Evolutionary conservation across 2,329 filamentous ascomycete species (phyloP).

Genomic region (Sclerotinia subarctica): DNA sequence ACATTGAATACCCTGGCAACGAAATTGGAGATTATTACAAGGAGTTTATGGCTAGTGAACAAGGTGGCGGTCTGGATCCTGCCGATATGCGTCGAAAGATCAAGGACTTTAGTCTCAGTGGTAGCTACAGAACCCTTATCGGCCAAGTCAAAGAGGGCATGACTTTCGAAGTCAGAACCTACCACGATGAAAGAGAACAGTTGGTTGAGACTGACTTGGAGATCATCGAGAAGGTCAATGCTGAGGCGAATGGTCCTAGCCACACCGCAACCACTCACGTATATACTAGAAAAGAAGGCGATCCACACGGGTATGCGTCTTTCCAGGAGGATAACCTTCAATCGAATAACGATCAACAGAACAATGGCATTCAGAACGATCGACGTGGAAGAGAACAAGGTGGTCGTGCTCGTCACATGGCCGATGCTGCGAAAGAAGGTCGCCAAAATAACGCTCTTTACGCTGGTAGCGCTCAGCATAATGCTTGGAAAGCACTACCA

Average conservation of each 20-base stretch:
- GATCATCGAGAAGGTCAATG: conserved; percentile 28
- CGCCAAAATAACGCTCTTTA: conserved; percentile 5
- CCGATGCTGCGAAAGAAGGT: conserved; percentile 7
- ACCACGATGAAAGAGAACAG: conserved; percentile 71
- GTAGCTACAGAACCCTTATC: conserved; percentile 83
- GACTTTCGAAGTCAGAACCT: conserved; percentile 66
- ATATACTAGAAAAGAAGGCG: conserved; percentile 4
- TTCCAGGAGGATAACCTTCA: background rate
- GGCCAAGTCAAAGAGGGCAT: conserved; percentile 61
- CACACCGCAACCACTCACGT: conserved; percentile 1
- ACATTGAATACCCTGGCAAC: conserved; percentile 83
- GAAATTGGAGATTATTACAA: conserved; percentile 79
- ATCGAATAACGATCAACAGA: background rate
- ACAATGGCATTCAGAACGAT: background rate
- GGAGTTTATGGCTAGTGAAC: conserved; percentile 76
- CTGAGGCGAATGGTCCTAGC: conserved; percentile 1
- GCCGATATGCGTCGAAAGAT: conserved; percentile 81
- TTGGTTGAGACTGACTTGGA: conserved; percentile 87
- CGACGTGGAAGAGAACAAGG: conserved; percentile 6
- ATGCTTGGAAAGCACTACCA: conserved; percentile 33
- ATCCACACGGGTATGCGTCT: conserved; percentile 3
- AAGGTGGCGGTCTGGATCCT: conserved; percentile 77
- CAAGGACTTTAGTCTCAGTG: conserved; percentile 84
- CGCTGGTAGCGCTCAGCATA: conserved; percentile 22
- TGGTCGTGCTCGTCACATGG: background rate